Evolutionary conservation across 208 protist species (phyloP), one percentile per base, ranked within the genome.

Genomic region (Balamuthia mandrillaris): DNA sequence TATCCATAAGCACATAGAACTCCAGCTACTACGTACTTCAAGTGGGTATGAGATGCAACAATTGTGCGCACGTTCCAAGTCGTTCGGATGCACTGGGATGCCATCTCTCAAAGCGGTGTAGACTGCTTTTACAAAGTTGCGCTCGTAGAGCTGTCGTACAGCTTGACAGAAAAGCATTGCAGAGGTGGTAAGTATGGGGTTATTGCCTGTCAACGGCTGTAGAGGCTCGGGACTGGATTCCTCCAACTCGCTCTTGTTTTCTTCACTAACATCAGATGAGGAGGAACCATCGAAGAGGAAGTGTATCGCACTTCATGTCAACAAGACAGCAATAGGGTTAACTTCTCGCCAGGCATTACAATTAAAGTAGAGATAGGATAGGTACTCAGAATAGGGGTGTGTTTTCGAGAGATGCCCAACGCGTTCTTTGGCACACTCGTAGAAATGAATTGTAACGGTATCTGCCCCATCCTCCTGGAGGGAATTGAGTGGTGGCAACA

Each of bases 121-220:
- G 37, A 83, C 54, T 31, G 75, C 75, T 27, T 83, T 83, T 37
- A 83, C 75, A 63, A 83, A 83, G 14, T 35, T 41, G 9, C 75
- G 47, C 58, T 61, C 52, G 42, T 83, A 66, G 33, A 83, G 75
- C 52, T 27, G 24, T 12, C 66, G 75, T 39, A 66, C 75, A 31
- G 51, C 75, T 9, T 56, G 75, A 49, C 42, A 9, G 18, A 83
- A 37, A 14, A 83, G 58, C 12, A 29, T 39, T 9, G 75, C 75
- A 18, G 75, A 83, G 27, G 75, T 68, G 35, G 75, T 83, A 24
- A 83, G 3, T 27, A 27, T 83, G 52, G 24, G 75, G 2, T 35
- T 47, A 4, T n/a, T n/a, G n/a, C 52, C 52, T 60, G 52, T 60
- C 52, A 60, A n/a, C 52, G 10, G 66, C 54, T 35, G 75, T 16